Conservation (phyloP, 208 protist species). For the Naegleria lovaniensis region DNA sequence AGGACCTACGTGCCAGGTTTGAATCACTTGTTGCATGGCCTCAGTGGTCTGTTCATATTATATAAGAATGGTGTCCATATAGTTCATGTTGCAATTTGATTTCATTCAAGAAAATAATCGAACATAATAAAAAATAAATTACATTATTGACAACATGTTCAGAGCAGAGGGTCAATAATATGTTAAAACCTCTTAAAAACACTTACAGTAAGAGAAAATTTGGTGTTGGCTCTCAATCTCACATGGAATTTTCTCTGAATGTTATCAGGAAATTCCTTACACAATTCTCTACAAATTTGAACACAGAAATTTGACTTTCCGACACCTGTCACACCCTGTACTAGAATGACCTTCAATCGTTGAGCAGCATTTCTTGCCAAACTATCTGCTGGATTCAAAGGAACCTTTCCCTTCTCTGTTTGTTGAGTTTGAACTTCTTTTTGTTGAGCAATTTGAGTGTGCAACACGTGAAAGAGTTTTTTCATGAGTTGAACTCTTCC, state of each 20-base stretch:
- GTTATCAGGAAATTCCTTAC: background rate
- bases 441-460: background rate
- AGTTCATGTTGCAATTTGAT: too few relatives aligned
- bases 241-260: background rate
- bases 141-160: too few relatives aligned
- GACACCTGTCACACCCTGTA: background rate
- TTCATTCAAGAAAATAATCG: too few relatives aligned
- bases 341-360: background rate
- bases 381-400: background rate
- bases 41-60: background rate
- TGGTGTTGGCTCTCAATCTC: background rate
- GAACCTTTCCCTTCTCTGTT: background rate
- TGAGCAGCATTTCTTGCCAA: background rate
- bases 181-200: too few relatives aligned
- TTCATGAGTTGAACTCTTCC: background rate
- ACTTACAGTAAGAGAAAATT: background rate
- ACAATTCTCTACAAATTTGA: background rate
- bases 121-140: too few relatives aligned
- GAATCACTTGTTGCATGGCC: slow-evolving; percentile 20
- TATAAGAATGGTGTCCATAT: too few relatives aligned
- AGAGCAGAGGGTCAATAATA: too few relatives aligned
- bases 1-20: background rate
- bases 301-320: background rate
- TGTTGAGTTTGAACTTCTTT: background rate
- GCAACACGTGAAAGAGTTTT: background rate